Evolutionary conservation across 2,329 filamentous ascomycete genomes (phyloP).

Genomic region (Claviceps digitariae): DNA sequence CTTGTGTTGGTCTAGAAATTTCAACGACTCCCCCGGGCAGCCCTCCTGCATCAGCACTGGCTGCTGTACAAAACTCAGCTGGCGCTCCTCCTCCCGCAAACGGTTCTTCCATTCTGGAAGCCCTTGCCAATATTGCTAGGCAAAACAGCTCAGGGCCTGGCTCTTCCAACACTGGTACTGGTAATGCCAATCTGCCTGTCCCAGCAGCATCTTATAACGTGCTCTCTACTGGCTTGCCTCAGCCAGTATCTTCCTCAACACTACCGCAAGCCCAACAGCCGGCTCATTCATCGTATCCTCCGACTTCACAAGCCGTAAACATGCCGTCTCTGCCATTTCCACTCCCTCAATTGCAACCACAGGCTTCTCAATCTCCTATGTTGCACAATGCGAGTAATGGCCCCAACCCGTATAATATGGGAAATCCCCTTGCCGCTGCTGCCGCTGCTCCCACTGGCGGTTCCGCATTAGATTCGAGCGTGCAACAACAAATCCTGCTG

Average conservation of each 20-base stretch:
- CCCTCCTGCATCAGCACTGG: slow-evolving; percentile 34
- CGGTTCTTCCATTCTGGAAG: slow-evolving; percentile 56
- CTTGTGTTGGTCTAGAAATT: slow-evolving; percentile 31
- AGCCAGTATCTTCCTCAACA: slow-evolving; percentile 18
- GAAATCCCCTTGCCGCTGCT: slow-evolving; percentile 20
- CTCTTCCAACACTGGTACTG: slow-evolving; percentile 17
- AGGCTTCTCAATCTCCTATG: slow-evolving; percentile 19
- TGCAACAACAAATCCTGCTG: slow-evolving; percentile 59
- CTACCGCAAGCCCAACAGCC: slow-evolving; percentile 15
- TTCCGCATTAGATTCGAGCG: slow-evolving; percentile 34
- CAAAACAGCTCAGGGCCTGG: slow-evolving; percentile 43
- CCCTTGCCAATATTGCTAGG: slow-evolving; percentile 67
- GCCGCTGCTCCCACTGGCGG: slow-evolving; percentile 20
- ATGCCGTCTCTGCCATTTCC: slow-evolving; percentile 32
- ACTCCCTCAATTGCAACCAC: slow-evolving; percentile 21
- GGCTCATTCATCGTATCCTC: slow-evolving; percentile 23
- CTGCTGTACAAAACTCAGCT: slow-evolving; percentile 22
- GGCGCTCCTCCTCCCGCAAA: slow-evolving; percentile 28
- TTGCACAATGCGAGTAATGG: slow-evolving; percentile 12
- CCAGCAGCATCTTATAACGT: slow-evolving; percentile 31
- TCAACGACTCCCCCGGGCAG: slow-evolving; percentile 61
- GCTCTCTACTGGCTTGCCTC: slow-evolving; percentile 19
- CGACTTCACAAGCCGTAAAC: slow-evolving; percentile 46
- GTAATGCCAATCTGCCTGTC: slow-evolving; percentile 22
- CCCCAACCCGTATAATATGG: slow-evolving; percentile 17